phyloP scores from a whole-genome alignment of 371 early-diverging fungal species.

The Rhizopus sp. region DNA sequence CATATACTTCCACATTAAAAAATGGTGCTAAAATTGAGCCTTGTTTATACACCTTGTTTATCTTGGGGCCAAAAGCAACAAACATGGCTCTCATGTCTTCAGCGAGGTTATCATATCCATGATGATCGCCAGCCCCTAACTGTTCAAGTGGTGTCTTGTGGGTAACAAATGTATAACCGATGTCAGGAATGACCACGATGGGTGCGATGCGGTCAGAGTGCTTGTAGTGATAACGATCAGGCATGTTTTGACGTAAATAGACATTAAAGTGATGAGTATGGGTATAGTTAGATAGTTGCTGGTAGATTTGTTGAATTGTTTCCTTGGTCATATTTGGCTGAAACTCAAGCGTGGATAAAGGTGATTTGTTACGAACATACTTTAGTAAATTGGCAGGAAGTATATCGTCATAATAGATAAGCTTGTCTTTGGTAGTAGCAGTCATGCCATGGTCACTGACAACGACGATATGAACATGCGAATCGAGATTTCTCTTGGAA shows the following conservation, averaged over 20 bases:
- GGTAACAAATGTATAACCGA: conserved; percentile 60
- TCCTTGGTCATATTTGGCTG: conserved; percentile 43
- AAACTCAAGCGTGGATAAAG: conserved; percentile 47
- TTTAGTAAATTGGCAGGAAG: conserved; percentile 34
- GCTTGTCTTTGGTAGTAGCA: conserved; percentile 43
- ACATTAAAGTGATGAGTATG: conserved; percentile 61
- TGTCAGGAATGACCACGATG: conserved; percentile 71
- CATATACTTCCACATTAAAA: conserved; percentile 78
- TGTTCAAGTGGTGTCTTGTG: conserved; percentile 24
- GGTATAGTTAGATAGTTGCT: conserved; percentile 31
- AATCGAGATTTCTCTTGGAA: conserved; percentile 55
- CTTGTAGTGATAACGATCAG: conserved; percentile 63
- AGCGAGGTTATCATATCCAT: conserved; percentile 85
- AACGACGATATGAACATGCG: conserved; percentile 77
- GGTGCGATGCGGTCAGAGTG: conserved; percentile 71
- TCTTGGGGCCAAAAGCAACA: conserved; percentile 79
- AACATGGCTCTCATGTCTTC: conserved; percentile 89
- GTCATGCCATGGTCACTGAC: conserved; percentile 97
- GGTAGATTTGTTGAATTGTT: conserved; percentile 30
- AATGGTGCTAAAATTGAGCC: conserved; percentile 57
- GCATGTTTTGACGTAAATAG: conserved; percentile 68
- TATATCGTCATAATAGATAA: conserved; percentile 78
- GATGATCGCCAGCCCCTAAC: conserved; percentile 63
- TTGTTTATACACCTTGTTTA: conserved; percentile 29
- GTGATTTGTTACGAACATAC: conserved; percentile 34